These are phyloP conservation scores for Malus sylvestris DNA, from an alignment of 306 rosid genomes.

Conservation along the genomic window DNA sequence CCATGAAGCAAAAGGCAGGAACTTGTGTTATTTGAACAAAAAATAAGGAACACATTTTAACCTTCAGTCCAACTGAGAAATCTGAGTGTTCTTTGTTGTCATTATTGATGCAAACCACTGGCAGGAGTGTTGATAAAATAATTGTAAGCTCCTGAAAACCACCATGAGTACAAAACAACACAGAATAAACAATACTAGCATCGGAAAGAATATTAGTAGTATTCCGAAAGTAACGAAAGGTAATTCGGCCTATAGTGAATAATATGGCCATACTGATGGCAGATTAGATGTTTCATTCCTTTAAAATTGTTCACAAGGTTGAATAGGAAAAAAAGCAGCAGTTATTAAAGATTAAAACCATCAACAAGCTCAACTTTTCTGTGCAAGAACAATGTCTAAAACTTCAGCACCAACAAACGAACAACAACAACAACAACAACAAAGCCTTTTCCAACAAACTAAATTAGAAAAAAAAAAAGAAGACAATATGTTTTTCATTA, in stretches of 20 bases:
- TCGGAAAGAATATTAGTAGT: background rate
- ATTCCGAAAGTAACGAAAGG: background rate
- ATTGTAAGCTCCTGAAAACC: constrained; percentile 64
- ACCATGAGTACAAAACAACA: constrained; percentile 7
- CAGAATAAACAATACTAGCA: background rate
- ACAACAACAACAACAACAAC: background rate
- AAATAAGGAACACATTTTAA: constrained; percentile 3
- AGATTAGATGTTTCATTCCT: background rate
- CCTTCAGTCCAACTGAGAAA: constrained; percentile 85
- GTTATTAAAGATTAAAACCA: background rate
- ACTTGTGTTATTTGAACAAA: background rate
- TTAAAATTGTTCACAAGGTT: background rate
- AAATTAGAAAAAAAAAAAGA: background rate
- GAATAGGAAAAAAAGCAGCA: background rate
- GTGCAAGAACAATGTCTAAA: background rate
- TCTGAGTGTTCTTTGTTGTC: constrained; percentile 72
- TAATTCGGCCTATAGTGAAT: background rate
- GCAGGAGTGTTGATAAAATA: constrained; percentile 68
- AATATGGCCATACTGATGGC: background rate
- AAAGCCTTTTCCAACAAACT: background rate
- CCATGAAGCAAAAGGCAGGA: background rate
- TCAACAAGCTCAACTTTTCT: background rate
- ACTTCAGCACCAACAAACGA: background rate
- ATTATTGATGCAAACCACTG: constrained; percentile 62
- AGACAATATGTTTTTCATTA: constrained; percentile 23